Base-by-base conservation (phyloP, 1,139 yeast species). In the Scheffersomyces quercinus region DNA sequence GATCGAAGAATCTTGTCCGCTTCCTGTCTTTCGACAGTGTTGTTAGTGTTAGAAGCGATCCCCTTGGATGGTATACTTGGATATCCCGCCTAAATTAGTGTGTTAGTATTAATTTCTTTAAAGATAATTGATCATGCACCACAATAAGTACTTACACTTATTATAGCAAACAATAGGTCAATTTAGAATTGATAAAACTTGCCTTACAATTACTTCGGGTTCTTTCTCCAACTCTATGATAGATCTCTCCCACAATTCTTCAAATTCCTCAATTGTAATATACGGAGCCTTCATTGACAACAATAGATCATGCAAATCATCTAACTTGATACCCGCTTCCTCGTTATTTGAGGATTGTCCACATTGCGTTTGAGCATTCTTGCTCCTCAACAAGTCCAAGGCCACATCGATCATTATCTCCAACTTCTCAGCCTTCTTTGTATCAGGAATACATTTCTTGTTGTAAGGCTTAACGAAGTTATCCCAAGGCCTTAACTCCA, bases 141-240 rank as follows among this genome's bases (percentile, higher is more conserved):
- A 8, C 7, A 20, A 20, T 20, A 20, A 38, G 48, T 45, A 29
- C 16, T n/a, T 8, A 11, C 6, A 14, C 24, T 31, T 11, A 31
- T 31, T 31, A n/a, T 11, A 31, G 6, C 15, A 14, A 11, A 14
- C 24, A 14, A 31, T 31, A 31, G n/a, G 5, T 9, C 13, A 11
- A 14, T 31, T 31, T 31, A 15, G 8, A 31, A 10, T 14, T 20
- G n/a, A 31, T 50, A 44, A 54, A 75, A 83, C 91, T 80, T 83
- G 88, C 90, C 93, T 85, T 85, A 86, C 90, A 72, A 81, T 82
- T 63, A 87, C 79, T 59, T 88, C 95, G 37, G 88, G 85, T 66
- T 86, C 88, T 46, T 77, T 74, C 53, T 81, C 81, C 54, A 91
- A 73, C 53, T 83, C 87, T 37, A 73, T 66, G 8, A 84, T 59